Base-by-base conservation (phyloP, 257 asterid genomes). In the Phtheirospermum japonicum region DNA sequence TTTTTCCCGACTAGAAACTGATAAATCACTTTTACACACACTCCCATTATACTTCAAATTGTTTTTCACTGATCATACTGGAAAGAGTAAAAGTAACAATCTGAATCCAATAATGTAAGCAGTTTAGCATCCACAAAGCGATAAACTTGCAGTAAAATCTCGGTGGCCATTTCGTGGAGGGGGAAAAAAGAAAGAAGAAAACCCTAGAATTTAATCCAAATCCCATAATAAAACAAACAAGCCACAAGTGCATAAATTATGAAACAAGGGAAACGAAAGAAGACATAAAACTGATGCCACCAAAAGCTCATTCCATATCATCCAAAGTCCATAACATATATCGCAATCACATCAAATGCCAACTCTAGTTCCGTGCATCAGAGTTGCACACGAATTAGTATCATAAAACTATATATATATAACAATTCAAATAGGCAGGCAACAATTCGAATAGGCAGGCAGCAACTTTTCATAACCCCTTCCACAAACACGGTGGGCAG, bases 341-440 rank as follows among this genome's bases (percentile, higher is more conserved):
- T 1, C 28, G 3, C 1, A 1, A 3, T 23, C 28, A 23, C 3
- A 23, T 23, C 28, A 56, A 62, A 39, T 30, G 63, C 61, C 54
- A 61, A 48, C 63, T 53, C 67, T 50, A 64, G 56, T 68, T 72
- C 59, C 63, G 64, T 57, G n/a, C n/a, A 66, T 61, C 76, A 65
- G 42, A n/a, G n/a, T 46, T 45, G 51, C 73, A 52, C 71, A 20
- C 67, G 64, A 26, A 63, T 53, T 32, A 32, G 59, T 20, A 62
- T 10, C 52, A 66, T 59, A 65, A 40, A 52, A 33, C 51, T 2
- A 42, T 9, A 42, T 4, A 3, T 11, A 40, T 0, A 40, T 10
- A 12, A 11, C 17, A 11, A 6, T 11, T 42, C 17, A 1, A 42
- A 5, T 5, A 0, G 13, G 49, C 17, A 42, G 49, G 28, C 28